A percentile compares a stretch with the other conserved stretches of the same genome.
phyloP scores from a whole-genome alignment of 768 basidiomycete genomes.

The Mycena epipterygia region DNA sequence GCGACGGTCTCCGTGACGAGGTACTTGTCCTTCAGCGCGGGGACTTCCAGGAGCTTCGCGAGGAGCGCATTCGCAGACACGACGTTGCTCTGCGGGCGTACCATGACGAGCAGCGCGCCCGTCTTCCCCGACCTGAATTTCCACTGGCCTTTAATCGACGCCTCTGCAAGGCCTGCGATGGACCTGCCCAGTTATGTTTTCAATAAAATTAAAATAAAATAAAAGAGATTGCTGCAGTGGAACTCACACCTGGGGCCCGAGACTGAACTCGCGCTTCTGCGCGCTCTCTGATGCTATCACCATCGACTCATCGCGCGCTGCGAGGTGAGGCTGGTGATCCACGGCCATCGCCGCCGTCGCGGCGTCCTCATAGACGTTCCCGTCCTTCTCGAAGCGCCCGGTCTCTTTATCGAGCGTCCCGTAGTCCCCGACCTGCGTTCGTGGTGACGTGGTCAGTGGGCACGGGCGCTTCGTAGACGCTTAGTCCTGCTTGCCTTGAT shows the following conservation, averaged over 20 bases:
- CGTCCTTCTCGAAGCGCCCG: slow-evolving; percentile 46
- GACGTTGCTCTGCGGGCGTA: slow-evolving; percentile 40
- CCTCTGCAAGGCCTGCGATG: slow-evolving; percentile 43
- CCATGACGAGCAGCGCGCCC: slow-evolving; percentile 53
- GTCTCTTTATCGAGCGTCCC: slow-evolving; percentile 45
- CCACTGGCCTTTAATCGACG: slow-evolving; percentile 51
- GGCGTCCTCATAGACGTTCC: slow-evolving; percentile 47
- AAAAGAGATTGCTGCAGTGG: background rate
- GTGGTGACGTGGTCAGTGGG: too few species aligned
- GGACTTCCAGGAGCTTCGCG: slow-evolving; percentile 39
- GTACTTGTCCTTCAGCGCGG: slow-evolving; percentile 43
- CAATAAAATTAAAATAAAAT: background rate
- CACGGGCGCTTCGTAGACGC: too few species aligned
- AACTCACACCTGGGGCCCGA: slow-evolving; percentile 39
- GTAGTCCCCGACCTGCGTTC: slow-evolving; percentile 51
- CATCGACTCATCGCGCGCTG: slow-evolving; percentile 37
- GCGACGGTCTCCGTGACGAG: slow-evolving; percentile 48
- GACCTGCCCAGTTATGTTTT: background rate
- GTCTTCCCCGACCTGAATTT: slow-evolving; percentile 45
- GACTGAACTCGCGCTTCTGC: slow-evolving; percentile 11
- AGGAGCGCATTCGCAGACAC: slow-evolving; percentile 39
- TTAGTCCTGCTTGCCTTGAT: slow-evolving; percentile 28
- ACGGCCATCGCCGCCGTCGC: slow-evolving; percentile 37
- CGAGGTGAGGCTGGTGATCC: slow-evolving; percentile 32
- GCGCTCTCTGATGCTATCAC: slow-evolving; percentile 44